Base-by-base conservation (phyloP, 345 rosid species). In the Acer negundo region DNA sequence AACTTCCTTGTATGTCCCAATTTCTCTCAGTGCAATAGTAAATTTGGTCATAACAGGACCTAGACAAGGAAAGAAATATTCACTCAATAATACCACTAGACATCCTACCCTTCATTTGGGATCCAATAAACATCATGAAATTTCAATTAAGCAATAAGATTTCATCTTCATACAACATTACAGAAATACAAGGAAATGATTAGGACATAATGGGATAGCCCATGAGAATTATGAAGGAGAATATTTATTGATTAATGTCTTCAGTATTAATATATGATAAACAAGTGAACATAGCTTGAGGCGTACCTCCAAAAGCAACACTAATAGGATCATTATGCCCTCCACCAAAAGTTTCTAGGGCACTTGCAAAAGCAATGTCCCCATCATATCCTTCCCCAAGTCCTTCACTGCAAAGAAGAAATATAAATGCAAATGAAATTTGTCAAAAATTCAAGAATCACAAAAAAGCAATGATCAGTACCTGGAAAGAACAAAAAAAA, bases 11-110 rank as follows among this genome's bases (percentile, higher is more conserved):
- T 94, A 94, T 28, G 98, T 97, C 67, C 98, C 99, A 80, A 97
- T 94, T 84, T 97, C 99, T 84, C 99, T 90, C 88, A 97, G 82
- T 6, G 99, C 99, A 84, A 97, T 94, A 35, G 99, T 97, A 82
- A 94, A 97, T 84, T 97, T 97, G 69, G 97, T 97, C 98, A 97
- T 97, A 63, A 97, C 99, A 74, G 99, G 98, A 62, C 99, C 99
- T 96, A 79, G 8, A 69, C 1, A 78, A 84, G 65, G 11, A 68
- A 83, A 80, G 28, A 79, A 67, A 71, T 61, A 69, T 61, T 76
- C 62, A 70, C 40, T 77, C 56, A 84, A 78, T 42, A 77, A 55
- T 26, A 69, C 40, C 67, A 74, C 73, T 55, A 56, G 69, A 56
- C 22, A 46, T 44, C 73, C 22, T 44, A 49, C 20, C 4, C 46